These are phyloP conservation scores for Parvularia atlantis DNA, from an alignment of 78 protist genomes.

Conservation along the genomic window DNA sequence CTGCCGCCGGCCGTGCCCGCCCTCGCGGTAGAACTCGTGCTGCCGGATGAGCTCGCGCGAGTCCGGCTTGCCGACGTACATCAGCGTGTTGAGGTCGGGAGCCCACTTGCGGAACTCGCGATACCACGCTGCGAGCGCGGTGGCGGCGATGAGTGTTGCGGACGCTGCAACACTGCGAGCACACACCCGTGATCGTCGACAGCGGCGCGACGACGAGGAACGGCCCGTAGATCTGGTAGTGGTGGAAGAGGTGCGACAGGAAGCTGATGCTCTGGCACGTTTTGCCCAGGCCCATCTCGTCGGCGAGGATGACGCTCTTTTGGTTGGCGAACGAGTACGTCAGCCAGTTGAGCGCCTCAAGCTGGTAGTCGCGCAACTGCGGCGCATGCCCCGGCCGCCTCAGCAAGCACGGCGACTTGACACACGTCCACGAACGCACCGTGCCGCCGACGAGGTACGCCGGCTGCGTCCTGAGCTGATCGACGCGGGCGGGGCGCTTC, in stretches of 20 bases:
- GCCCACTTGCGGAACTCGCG: constrained; percentile 78
- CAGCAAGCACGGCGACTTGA: constrained; percentile 26
- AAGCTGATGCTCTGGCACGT: constrained; percentile 41
- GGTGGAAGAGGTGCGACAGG: constrained; percentile 40
- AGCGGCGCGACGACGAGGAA: constrained; percentile 87
- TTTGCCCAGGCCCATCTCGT: constrained; percentile 62
- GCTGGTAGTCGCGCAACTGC: constrained; percentile 83
- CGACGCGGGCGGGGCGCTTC: too few relatives aligned
- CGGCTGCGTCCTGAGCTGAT: neutral
- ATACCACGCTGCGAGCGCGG: constrained; percentile 49
- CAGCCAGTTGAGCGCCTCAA: constrained; percentile 72
- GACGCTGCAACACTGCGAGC: constrained; percentile 50
- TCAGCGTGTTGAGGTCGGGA: constrained; percentile 54
- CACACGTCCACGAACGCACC: neutral
- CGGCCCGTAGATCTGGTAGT: constrained; percentile 70
- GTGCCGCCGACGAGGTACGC: neutral
- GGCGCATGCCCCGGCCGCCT: constrained; percentile 13
- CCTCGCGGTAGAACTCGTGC: constrained; percentile 67
- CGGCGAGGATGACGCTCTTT: constrained; percentile 54
- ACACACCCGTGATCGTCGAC: constrained; percentile 26
- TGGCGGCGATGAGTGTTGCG: constrained; percentile 1
- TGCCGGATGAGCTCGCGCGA: constrained; percentile 63
- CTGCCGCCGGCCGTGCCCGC: neutral
- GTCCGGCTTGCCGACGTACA: constrained; percentile 35
- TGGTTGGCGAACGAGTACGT: constrained; percentile 15